Evolutionary conservation across 371 early-diverging fungal genomes (phyloP).

Genomic region (Mucor lusitanicus): DNA sequence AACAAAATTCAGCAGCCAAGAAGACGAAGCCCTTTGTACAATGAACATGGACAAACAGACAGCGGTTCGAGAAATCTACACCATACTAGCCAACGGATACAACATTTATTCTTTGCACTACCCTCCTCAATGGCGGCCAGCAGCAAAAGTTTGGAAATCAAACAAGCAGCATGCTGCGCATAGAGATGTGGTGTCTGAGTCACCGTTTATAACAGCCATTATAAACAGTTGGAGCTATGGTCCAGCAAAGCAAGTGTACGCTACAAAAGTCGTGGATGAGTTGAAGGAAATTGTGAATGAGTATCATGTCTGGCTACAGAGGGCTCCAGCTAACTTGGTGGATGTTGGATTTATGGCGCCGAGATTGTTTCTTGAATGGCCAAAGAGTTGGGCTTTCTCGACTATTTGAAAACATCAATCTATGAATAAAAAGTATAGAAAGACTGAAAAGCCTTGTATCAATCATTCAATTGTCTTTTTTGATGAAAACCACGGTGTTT

Average conservation of each 20-base stretch:
- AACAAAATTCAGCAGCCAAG: neutral
- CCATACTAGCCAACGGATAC: neutral
- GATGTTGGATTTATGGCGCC: neutral
- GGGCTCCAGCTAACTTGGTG: neutral
- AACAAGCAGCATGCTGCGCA: neutral
- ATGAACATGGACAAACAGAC: neutral
- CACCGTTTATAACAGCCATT: neutral
- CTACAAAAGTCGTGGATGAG: neutral
- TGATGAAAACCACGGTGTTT: too few relatives aligned
- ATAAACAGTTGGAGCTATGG: neutral
- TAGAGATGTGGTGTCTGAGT: neutral
- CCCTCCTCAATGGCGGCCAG: neutral
- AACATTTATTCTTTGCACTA: neutral
- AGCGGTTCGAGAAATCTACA: neutral
- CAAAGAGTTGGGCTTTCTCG: conserved; percentile 4
- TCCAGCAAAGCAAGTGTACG: conserved; percentile 4
- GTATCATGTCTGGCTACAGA: neutral
- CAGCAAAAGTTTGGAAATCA: neutral
- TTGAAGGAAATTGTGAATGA: conserved; percentile 3
- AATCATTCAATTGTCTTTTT: too few relatives aligned
- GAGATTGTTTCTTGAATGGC: conserved; percentile 3
- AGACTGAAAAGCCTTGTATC: too few relatives aligned
- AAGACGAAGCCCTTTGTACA: neutral
- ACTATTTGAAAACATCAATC: neutral
- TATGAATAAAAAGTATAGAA: neutral